Conservation (phyloP, 2,329 filamentous ascomycete species). For the Achaetomium macrosporum region DNA sequence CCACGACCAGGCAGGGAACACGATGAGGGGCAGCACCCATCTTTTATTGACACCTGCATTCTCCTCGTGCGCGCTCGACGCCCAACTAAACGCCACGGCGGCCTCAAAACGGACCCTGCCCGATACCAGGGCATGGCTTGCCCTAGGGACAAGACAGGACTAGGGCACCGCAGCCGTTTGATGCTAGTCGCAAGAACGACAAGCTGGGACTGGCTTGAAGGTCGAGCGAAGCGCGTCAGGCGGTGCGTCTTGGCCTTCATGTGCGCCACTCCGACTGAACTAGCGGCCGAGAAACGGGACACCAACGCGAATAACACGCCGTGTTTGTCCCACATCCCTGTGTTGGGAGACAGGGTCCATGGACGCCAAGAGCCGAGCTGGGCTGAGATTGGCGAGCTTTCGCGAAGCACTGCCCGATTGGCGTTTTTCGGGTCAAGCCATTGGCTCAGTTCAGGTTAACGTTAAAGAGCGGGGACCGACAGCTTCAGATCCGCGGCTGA, state of each 20-base stretch:
- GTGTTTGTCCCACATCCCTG: not conserved
- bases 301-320: not conserved
- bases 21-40: not conserved
- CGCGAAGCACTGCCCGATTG: slow-evolving; percentile 12
- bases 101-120: not conserved
- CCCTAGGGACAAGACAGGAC: not conserved
- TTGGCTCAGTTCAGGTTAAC: slow-evolving; percentile 1
- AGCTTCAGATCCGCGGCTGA: not conserved
- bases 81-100: not conserved
- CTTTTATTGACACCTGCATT: slow-evolving; percentile 3
- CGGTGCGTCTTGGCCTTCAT: not conserved
- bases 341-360: no score
- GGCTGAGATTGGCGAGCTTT: slow-evolving; percentile 3
- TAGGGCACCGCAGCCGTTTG: not conserved
- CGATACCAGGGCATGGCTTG: not conserved
- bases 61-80: not conserved
- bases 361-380: slow-evolving; percentile 1
- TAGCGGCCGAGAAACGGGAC: not conserved
- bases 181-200: not conserved
- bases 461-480: not conserved
- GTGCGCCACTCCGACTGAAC: not conserved
- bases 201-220: not conserved
- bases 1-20: no score
- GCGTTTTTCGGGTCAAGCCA: slow-evolving; percentile 1
- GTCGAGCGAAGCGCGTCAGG: not conserved